phyloP scores from a whole-genome alignment of 495 filamentous ascomycete species.

The Hypoxylon fuscum region DNA sequence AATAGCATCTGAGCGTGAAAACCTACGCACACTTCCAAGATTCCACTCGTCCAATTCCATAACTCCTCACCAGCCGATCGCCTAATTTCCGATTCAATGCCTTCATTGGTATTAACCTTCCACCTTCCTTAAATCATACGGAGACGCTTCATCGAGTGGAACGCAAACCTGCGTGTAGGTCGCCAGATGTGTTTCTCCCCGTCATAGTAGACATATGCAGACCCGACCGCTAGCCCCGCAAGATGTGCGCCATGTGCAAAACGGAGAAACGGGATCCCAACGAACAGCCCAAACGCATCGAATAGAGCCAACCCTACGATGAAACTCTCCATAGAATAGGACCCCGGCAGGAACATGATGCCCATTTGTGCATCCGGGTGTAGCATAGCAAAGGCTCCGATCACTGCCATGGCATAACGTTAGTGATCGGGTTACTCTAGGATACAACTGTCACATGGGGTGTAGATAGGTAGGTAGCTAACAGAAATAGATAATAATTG shows the following conservation, averaged over 20 bases:
- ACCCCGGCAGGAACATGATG: slow-evolving; percentile 33
- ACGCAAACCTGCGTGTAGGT: slow-evolving; percentile 31
- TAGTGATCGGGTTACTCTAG: not conserved
- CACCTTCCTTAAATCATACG: slow-evolving; percentile 4
- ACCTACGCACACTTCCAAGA: not conserved
- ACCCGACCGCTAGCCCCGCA: slow-evolving; percentile 32
- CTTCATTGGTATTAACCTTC: too few species aligned
- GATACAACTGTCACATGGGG: too few species aligned
- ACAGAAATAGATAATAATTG: too few species aligned
- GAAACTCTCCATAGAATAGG: slow-evolving; percentile 5
- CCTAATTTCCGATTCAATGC: not conserved
- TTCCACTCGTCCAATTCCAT: not conserved
- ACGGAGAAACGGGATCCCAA: slow-evolving; percentile 23
- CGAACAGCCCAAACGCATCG: slow-evolving; percentile 37
- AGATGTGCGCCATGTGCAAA: slow-evolving; percentile 39
- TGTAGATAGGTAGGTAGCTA: too few species aligned
- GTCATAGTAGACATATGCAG: slow-evolving; percentile 34
- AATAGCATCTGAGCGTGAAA: too few species aligned
- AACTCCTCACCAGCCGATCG: not conserved
- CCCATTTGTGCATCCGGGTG: slow-evolving; percentile 27
- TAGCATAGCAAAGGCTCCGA: slow-evolving; percentile 33
- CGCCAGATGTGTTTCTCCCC: slow-evolving; percentile 36
- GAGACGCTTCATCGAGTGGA: slow-evolving; percentile 22
- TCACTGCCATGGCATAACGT: slow-evolving; percentile 11
- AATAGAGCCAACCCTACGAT: slow-evolving; percentile 22